Evolutionary conservation across 78 protist species (phyloP).

Genomic region (Tieghemostelium lacteum): DNA sequence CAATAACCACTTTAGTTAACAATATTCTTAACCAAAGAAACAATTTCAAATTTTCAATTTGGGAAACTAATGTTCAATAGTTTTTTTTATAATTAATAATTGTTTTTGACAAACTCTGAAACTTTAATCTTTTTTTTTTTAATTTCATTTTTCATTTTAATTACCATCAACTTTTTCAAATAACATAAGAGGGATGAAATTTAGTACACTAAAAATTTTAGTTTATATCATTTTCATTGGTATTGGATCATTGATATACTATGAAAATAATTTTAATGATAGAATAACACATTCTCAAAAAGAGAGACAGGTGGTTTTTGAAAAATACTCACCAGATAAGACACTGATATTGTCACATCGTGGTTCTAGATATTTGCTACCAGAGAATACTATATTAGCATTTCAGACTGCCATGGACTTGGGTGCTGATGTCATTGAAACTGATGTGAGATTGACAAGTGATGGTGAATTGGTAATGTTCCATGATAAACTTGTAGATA

Average conservation of each 20-base stretch:
- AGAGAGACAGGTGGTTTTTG: not conserved
- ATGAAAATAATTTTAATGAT: not conserved
- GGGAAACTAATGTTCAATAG: no score
- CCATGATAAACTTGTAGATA: constrained; percentile 42
- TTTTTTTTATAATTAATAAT: no score
- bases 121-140: no score
- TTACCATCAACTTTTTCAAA: no score
- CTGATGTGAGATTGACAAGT: constrained; percentile 32
- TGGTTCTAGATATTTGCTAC: constrained; percentile 53
- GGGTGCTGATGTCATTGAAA: constrained; percentile 64
- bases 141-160: no score
- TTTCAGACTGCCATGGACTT: constrained; percentile 57
- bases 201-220: not conserved
- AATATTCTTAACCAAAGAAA: no score
- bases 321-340: not conserved
- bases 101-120: no score
- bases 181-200: no score
- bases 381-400: constrained; percentile 57
- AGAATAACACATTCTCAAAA: no score
- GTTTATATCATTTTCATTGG: no score
- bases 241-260: not conserved
- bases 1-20: no score
- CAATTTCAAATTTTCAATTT: no score
- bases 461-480: constrained; percentile 38
- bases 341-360: constrained; percentile 40